Evolutionary conservation across 345 rosid genomes (phyloP).

Genomic region (Pelargonium nanum): DNA sequence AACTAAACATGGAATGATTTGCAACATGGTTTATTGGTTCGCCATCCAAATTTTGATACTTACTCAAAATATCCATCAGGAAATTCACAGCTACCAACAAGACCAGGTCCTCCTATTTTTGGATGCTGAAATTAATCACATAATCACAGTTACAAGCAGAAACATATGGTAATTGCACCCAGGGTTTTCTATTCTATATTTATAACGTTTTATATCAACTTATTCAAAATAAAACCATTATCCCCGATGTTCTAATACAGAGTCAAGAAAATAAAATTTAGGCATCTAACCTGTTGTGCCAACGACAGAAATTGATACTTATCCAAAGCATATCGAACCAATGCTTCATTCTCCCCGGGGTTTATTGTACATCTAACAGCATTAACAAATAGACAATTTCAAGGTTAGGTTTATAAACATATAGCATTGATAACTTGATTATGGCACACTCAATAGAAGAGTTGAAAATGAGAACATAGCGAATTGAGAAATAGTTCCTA

Average conservation of each 20-base stretch:
- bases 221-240: neutral
- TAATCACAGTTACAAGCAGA: neutral
- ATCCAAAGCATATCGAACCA: constrained; percentile 90
- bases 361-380: constrained; percentile 72
- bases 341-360: constrained; percentile 91
- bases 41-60: too few species aligned
- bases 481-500: too few species aligned
- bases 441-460: too few species aligned
- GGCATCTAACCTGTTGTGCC: constrained; percentile 62
- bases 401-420: neutral
- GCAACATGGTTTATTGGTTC: too few species aligned
- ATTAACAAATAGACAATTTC: neutral
- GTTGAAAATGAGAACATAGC: too few species aligned
- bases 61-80: constrained; percentile 78
- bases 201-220: neutral
- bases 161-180: neutral
- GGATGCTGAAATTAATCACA: constrained; percentile 46
- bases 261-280: neutral
- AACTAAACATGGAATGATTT: neutral
- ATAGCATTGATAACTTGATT: too few species aligned
- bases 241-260: neutral
- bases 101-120: constrained; percentile 88
- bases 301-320: constrained; percentile 68
- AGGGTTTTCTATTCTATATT: neutral
- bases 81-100: constrained; percentile 59